phyloP scores from a whole-genome alignment of 2,329 filamentous ascomycete genomes.

The Phyllosticta ampelicida region DNA sequence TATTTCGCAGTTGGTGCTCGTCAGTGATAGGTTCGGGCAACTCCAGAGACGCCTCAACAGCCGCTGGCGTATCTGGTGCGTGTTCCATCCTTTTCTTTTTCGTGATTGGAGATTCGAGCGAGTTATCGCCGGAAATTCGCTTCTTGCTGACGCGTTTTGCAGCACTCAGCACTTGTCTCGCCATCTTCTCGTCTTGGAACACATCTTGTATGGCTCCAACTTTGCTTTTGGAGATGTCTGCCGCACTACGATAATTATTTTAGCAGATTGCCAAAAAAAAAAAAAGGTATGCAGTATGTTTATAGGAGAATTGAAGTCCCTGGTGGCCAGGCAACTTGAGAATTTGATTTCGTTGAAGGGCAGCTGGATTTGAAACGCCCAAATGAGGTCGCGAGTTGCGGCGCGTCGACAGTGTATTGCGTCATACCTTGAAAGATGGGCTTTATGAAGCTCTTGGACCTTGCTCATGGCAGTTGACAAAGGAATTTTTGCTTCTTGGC shows the following conservation, averaged over 20 bases:
- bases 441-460: conserved; percentile 42
- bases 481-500: conserved; percentile 47
- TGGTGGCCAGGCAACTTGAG: too few species aligned
- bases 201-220: conserved; percentile 32
- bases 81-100: conserved; percentile 22
- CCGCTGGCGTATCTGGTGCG: conserved; percentile 35
- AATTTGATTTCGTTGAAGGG: too few species aligned
- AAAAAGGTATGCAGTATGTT: too few species aligned
- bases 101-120: conserved; percentile 26
- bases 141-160: conserved; percentile 49
- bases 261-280: neutral
- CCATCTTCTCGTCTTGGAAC: conserved; percentile 42
- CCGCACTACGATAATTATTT: conserved; percentile 22
- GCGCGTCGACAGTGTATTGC: neutral
- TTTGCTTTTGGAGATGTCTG: conserved; percentile 40
- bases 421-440: conserved; percentile 26
- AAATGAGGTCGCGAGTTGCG: neutral
- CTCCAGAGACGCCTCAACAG: conserved; percentile 52
- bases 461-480: conserved; percentile 45
- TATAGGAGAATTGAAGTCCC: too few species aligned
- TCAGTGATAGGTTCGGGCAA: conserved; percentile 46
- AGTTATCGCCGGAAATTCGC: conserved; percentile 29
- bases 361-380: too few species aligned
- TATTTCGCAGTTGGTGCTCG: conserved; percentile 48
- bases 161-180: conserved; percentile 47